A percentile compares a stretch with the other conserved stretches of the same genome.
Conservation (phyloP, 163 green algal genomes). For the Scenedesmus sp. region DNA sequence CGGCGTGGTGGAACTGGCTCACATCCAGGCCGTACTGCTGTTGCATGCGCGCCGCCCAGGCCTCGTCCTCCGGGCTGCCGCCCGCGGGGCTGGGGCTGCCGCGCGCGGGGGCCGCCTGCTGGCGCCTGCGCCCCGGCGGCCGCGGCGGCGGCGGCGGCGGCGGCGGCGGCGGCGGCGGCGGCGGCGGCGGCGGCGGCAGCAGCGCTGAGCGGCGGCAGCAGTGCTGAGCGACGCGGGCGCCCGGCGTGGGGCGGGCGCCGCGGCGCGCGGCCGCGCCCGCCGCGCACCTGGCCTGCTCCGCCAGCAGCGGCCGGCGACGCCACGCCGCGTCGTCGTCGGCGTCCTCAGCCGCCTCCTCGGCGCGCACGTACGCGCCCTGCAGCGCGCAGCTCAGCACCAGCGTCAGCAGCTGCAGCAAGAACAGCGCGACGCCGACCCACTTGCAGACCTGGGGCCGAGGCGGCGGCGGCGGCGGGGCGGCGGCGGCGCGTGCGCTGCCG, state of each 20-base stretch:
- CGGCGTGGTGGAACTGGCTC: too few relatives aligned
- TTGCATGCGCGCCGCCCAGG: conserved; percentile 38
- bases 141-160: not conserved
- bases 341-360: conserved; percentile 22
- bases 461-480: not conserved
- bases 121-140: not conserved
- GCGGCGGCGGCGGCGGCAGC: not conserved
- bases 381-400: conserved; percentile 42
- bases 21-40: conserved; percentile 42
- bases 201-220: conserved; percentile 21
- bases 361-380: conserved; percentile 23
- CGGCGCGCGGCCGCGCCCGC: not conserved
- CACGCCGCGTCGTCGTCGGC: conserved; percentile 40
- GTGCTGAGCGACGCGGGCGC: not conserved
- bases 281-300: not conserved
- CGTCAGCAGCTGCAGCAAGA: conserved; percentile 42
- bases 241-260: not conserved
- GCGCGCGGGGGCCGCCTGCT: conserved; percentile 2
- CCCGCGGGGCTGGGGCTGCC: not conserved
- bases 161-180: not conserved
- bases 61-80: not conserved
- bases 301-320: conserved; percentile 23
- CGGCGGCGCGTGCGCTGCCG: too few relatives aligned
- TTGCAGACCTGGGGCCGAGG: conserved; percentile 24
- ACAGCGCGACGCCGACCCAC: conserved; percentile 34